These are phyloP conservation scores for Apiosordaria backusii DNA, from an alignment of 495 filamentous ascomycete genomes.

Conservation along the genomic window DNA sequence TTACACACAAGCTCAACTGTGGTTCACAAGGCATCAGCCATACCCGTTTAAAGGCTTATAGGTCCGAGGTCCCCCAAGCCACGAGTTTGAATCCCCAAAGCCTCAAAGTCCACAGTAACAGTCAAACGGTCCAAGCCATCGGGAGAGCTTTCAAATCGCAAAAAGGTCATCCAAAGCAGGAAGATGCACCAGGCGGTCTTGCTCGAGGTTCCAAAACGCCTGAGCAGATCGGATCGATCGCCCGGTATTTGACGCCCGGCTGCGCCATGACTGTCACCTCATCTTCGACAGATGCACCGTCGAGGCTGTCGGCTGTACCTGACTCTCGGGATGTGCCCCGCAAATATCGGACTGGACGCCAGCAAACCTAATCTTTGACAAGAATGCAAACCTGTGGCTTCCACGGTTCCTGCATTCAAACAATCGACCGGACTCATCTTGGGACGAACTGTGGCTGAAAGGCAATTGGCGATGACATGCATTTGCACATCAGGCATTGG, in stretches of 20 bases:
- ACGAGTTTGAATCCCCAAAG: background rate
- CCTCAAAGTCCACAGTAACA: background rate
- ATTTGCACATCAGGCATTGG: background rate
- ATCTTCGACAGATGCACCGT: background rate
- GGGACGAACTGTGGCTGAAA: background rate
- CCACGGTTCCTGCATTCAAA: background rate
- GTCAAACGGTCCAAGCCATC: background rate
- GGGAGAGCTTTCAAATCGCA: background rate
- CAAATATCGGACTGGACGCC: background rate
- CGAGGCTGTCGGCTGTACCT: background rate
- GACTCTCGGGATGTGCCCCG: background rate
- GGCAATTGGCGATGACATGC: background rate
- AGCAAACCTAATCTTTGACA: background rate
- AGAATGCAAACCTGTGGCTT: background rate
- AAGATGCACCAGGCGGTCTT: background rate
- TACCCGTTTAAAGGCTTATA: background rate
- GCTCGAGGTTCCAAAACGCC: too few species aligned
- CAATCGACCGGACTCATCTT: too few species aligned
- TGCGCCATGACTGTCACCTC: background rate
- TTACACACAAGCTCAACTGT: background rate
- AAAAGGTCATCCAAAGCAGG: background rate
- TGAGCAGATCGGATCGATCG: background rate
- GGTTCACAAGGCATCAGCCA: background rate
- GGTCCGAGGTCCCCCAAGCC: background rate
- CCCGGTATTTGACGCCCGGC: background rate